Evolutionary conservation across 73 alveolate genomes (phyloP).

Genomic region (Paramecium sonneborni): DNA sequence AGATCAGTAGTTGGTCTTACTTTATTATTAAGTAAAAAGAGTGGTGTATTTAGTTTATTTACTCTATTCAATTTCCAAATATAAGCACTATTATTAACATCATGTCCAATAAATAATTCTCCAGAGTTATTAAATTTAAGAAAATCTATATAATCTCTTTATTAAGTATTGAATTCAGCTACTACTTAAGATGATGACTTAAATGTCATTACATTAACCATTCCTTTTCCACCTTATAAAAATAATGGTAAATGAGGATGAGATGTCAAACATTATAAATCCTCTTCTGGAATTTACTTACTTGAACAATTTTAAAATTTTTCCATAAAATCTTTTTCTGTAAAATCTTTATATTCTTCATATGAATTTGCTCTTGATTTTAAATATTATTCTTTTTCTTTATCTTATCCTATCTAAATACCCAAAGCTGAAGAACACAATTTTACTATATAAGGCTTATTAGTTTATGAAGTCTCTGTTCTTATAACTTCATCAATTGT

Average conservation of each 20-base stretch:
- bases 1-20: constrained; percentile 22
- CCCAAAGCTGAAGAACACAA: neutral
- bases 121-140: constrained; percentile 33
- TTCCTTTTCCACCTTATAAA: constrained; percentile 23
- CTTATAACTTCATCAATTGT: neutral
- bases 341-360: constrained; percentile 10
- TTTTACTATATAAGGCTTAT: neutral
- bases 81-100: constrained; percentile 25
- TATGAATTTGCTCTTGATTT: neutral
- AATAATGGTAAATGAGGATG: constrained; percentile 48
- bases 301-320: constrained; percentile 27
- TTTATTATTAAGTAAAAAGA: neutral
- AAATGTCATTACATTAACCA: constrained; percentile 31
- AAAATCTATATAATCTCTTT: constrained; percentile 3
- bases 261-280: neutral
- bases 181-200: neutral
- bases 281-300: constrained; percentile 14
- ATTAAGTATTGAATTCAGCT: neutral
- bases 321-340: constrained; percentile 36
- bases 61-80: constrained; percentile 37
- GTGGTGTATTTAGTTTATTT: constrained; percentile 1
- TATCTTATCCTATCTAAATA: neutral
- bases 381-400: neutral
- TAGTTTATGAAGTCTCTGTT: neutral
- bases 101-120: constrained; percentile 46